A percentile compares a stretch with the other conserved stretches of the same genome.
Conservation (phyloP, 2,329 filamentous ascomycete genomes). For the Trichoderma atroviride region DNA sequence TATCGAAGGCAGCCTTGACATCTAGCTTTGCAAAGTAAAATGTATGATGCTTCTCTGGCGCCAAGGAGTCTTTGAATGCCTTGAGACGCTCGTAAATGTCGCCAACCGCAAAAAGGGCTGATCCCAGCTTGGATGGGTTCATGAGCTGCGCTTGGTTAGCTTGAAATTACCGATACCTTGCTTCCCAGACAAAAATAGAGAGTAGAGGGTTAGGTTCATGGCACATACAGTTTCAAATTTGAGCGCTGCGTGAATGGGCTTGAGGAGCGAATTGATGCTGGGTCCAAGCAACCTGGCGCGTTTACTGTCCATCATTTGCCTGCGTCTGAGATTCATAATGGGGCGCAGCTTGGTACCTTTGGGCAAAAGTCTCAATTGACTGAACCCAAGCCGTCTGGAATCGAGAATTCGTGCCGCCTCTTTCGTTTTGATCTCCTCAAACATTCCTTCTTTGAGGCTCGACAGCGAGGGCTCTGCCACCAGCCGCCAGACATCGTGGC, state of each 20-base stretch:
- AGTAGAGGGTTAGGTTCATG: neutral
- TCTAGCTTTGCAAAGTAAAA: constrained; percentile 93
- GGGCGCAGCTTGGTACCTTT: constrained; percentile 77
- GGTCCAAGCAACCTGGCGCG: constrained; percentile 61
- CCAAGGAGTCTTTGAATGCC: constrained; percentile 62
- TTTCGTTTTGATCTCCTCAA: constrained; percentile 70
- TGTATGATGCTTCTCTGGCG: constrained; percentile 36
- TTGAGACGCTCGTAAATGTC: constrained; percentile 78
- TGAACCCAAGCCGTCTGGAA: constrained; percentile 70
- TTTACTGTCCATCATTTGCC: constrained; percentile 49
- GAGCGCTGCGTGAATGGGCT: constrained; percentile 74
- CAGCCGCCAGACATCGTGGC: constrained; percentile 86
- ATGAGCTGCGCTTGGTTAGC: constrained; percentile 35
- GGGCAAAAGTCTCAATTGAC: constrained; percentile 78
- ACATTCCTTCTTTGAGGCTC: constrained; percentile 69
- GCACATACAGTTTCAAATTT: constrained; percentile 71
- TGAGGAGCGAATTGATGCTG: constrained; percentile 57
- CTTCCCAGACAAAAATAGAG: neutral
- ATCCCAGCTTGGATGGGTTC: constrained; percentile 67
- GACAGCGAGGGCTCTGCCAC: constrained; percentile 73
- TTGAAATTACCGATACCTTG: neutral
- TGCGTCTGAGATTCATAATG: constrained; percentile 81
- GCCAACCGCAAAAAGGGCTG: constrained; percentile 77
- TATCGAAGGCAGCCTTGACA: constrained; percentile 91
- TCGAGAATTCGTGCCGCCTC: constrained; percentile 61